Evolutionary conservation across 176 grass and related monocot species (phyloP).

Genomic region (Oropetium thomaeum): DNA sequence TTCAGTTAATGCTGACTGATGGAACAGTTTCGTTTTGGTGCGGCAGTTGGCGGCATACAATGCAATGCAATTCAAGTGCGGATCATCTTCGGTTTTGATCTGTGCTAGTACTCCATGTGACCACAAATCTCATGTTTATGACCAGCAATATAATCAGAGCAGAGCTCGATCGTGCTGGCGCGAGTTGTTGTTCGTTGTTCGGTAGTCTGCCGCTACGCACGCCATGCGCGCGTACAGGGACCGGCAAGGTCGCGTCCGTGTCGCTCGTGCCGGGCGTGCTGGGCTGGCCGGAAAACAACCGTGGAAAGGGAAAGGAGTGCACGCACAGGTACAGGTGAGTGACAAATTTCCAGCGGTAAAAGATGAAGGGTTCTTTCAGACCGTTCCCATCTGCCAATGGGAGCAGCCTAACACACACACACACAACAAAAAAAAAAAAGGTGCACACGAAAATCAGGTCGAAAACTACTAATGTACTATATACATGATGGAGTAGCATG

Average conservation of each 20-base stretch:
- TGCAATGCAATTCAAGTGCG: no score
- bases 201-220: no score
- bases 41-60: neutral
- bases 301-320: neutral
- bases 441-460: neutral
- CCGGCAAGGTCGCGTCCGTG: neutral
- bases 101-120: no score
- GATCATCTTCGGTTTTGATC: no score
- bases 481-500: neutral
- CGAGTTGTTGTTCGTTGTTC: neutral
- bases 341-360: neutral
- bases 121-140: no score
- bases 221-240: neutral
- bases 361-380: neutral
- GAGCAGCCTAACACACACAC: no score
- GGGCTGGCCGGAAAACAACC: constrained; percentile 16
- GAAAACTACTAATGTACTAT: neutral
- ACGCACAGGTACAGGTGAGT: neutral
- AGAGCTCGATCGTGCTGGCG: neutral
- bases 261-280: neutral
- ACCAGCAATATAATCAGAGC: no score
- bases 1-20: neutral
- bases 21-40: neutral
- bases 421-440: neutral
- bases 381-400: neutral